Evolutionary conservation across 352 stramenopile species (phyloP).

Genomic region (Blastocystis sp.): DNA sequence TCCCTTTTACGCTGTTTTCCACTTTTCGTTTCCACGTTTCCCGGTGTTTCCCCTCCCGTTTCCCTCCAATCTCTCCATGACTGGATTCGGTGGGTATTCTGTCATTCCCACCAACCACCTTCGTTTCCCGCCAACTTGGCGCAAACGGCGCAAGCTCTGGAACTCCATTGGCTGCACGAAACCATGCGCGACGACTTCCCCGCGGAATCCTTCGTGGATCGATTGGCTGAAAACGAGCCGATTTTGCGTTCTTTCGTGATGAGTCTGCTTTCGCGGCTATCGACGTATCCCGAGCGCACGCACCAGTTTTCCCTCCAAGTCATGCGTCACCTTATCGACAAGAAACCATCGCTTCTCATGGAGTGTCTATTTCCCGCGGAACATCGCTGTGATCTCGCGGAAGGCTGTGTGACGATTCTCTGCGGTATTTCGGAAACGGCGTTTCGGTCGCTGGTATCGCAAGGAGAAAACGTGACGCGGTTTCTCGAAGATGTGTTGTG

Average conservation of each 20-base stretch:
- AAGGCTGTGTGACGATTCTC: not conserved
- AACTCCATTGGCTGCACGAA: too few species aligned
- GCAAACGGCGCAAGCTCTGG: too few species aligned
- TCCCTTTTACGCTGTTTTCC: slow-evolving; percentile 32
- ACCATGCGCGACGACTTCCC: too few species aligned
- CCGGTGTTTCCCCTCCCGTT: not conserved
- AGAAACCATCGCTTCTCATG: not conserved
- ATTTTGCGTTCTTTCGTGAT: not conserved
- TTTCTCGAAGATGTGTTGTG: not conserved
- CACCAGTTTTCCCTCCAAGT: not conserved
- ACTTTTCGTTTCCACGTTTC: not conserved
- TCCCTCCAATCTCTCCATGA: not conserved
- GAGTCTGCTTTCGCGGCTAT: not conserved
- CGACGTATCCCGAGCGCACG: not conserved
- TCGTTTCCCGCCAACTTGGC: too few species aligned
- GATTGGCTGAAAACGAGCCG: too few species aligned
- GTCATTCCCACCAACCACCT: not conserved
- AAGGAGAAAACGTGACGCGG: not conserved
- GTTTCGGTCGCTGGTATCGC: not conserved
- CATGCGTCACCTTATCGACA: not conserved
- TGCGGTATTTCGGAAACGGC: not conserved
- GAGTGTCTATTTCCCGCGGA: not conserved
- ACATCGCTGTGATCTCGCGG: not conserved
- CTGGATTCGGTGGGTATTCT: not conserved
- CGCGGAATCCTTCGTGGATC: too few species aligned